Evolutionary conservation across 257 asterid genomes (phyloP), one percentile per base, ranked within the genome.

Genomic region (Rhazya stricta): DNA sequence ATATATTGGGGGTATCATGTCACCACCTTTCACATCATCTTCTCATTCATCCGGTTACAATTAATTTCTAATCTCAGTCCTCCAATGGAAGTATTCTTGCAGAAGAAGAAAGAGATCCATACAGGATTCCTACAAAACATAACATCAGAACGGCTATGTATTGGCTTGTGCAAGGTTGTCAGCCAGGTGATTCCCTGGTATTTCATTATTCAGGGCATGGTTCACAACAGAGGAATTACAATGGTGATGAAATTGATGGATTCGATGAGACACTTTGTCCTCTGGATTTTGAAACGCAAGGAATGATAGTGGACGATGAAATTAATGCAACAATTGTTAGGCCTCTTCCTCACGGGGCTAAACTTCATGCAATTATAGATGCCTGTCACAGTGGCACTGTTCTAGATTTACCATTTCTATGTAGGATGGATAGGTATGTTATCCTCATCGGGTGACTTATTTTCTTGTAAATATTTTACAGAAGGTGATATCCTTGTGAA

Each of bases 131-230:
- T 1, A 92, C 98, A 5, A 95, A 90, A 41, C 91, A 88, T 86
- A 95, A 95, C 86, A 91, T 95, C 12, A 84, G 94, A 84, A 86
- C 87, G 98, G 99, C 99, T 0, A 89, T 95, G 96, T 74, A 74
- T 84, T 92, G 99, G 98, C 94, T 92, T 2, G 86, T 91, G 8
- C 89, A 89, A 88, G 98, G 93, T 46, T 88, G 96, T 77, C 91
- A 92, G 83, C 70, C 98, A 8, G 99, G 97, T 70, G 99, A 95
- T 83, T 95, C 99, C n/a, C 84, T 95, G 32, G 88, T 95, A 79
- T 92, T 95, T 66, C 97, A 95, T 77, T 95, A 63, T 65, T 95
- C 99, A 1, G 99, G 99, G 23, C 99, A 95, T 48, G 99, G 99
- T 50, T 85, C 93, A 25, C 97, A 93, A 45, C 98, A 89, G 68